Evolutionary conservation across 768 basidiomycete species (phyloP).

Genomic region (Tricholoma flavovirens): DNA sequence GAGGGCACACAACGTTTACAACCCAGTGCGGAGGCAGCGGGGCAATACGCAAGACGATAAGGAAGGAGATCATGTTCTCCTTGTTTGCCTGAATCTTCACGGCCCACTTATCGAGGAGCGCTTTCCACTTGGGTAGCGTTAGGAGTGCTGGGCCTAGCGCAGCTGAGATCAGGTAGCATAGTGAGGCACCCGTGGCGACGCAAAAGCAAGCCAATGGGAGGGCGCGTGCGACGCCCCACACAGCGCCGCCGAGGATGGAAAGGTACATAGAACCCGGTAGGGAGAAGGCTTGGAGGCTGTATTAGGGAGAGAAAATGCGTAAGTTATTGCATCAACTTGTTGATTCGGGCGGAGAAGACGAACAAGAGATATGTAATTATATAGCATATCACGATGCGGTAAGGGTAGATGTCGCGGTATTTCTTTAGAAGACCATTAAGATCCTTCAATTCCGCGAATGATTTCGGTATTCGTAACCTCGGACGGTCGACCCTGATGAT

Average conservation of each 20-base stretch:
- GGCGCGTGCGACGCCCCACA: slow-evolving; percentile 86
- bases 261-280: slow-evolving; percentile 98
- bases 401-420: slow-evolving; percentile 85
- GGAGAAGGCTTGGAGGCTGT: slow-evolving; percentile 91
- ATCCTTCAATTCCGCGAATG: slow-evolving; percentile 80
- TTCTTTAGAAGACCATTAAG: slow-evolving; percentile 86
- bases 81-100: slow-evolving; percentile 72
- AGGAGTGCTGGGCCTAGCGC: slow-evolving; percentile 91
- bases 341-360: slow-evolving; percentile 27
- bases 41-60: slow-evolving; percentile 91
- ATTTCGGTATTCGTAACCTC: slow-evolving; percentile 76
- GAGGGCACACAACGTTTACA: slow-evolving; percentile 87
- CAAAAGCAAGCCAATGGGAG: slow-evolving; percentile 89
- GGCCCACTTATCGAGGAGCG: slow-evolving; percentile 76
- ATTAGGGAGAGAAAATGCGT: background rate
- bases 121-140: slow-evolving; percentile 79
- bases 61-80: slow-evolving; percentile 84
- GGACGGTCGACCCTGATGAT: slow-evolving; percentile 63
- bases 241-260: slow-evolving; percentile 92
- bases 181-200: slow-evolving; percentile 83
- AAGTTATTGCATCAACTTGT: background rate
- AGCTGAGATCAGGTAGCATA: slow-evolving; percentile 90
- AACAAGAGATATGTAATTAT: slow-evolving; percentile 90
- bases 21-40: slow-evolving; percentile 97
- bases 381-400: slow-evolving; percentile 82